Conservation (phyloP, 164 flowering plant species). For the Stephania cephalantha region DNA sequence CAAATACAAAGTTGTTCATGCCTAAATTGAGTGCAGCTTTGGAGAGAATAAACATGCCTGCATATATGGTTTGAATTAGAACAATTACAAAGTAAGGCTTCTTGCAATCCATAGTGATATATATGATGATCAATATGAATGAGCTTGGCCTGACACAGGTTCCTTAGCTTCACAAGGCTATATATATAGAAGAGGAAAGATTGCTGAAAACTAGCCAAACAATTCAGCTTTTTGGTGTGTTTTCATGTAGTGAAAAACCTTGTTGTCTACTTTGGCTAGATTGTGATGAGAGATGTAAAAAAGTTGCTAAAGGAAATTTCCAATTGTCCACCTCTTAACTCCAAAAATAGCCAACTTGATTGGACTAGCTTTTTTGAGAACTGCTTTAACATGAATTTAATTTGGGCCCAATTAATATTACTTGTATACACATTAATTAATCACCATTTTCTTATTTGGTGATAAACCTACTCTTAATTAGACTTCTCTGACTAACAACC, state of each 20-base stretch:
- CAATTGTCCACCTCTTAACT: not conserved
- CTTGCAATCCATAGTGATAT: slow-evolving; percentile 10
- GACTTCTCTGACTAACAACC: no score
- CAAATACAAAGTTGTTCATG: slow-evolving; percentile 20
- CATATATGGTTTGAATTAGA: slow-evolving; percentile 22
- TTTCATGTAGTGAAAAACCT: not conserved
- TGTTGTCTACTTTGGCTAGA: not conserved
- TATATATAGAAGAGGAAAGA: not conserved
- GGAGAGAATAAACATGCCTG: slow-evolving; percentile 22
- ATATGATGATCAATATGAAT: not conserved
- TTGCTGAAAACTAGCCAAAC: not conserved
- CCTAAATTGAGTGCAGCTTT: slow-evolving; percentile 21
- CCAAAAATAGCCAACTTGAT: not conserved
- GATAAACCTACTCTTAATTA: no score
- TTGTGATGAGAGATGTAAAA: not conserved
- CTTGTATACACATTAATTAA: no score
- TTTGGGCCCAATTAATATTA: not conserved
- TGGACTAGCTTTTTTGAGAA: not conserved
- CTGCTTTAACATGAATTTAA: not conserved
- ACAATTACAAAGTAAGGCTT: slow-evolving; percentile 16
- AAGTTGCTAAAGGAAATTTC: not conserved
- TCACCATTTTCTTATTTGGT: no score
- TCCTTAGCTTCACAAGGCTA: not conserved
- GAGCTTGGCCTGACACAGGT: not conserved
- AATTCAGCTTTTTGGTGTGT: not conserved